Base-by-base conservation (phyloP, 2,329 filamentous ascomycete species). In the Penicillium griseofulvum region DNA sequence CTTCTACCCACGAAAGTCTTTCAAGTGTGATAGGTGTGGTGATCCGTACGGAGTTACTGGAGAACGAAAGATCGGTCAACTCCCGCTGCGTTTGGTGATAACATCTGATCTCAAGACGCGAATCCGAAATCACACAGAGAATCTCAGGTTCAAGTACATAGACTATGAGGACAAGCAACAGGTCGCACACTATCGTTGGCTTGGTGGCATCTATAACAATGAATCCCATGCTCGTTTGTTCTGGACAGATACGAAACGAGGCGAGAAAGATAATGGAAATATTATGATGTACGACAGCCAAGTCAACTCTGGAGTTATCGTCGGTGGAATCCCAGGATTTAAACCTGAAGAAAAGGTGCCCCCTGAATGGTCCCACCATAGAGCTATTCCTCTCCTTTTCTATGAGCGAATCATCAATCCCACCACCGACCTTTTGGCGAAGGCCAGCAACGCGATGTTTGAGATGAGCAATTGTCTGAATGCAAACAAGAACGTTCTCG, bases 191-290 rank as follows among this genome's bases (percentile, higher is more conserved):
- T 76, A 75, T 53, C 68, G 71, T 33, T 75, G 72, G 72, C 55
- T 76, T 14, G 74, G 74, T 0, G 72, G 73, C 1, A 67, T 75
- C 14, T 76, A 75, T 51, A 56, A 54, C 4, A 33, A 61, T 4
- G 37, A 62, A 1, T 22, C 26, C 0, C 60, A 64, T 19, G 65
- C 64, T 22, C 66, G 67, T 5, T 59, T 74, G 8, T 71, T 63
- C 47, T 75, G 71, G 71, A 65, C 53, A 5, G 69, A 73, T 38
- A 46, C 56, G 5, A 51, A 67, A 31, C 61, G 66, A 10, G 68
- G 68, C 4, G 71, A 71, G 52, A 11, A 17, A 5, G 59, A 65
- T 6, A 37, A 36, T 4, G 59, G 61, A 5, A 48, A 56, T 10
- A 41, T 72, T 9, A 59, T 63, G 16, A 63, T 66, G 45, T 76